phyloP scores from a whole-genome alignment of 176 grass and related monocot genomes.

The Saccharum spontaneum region DNA sequence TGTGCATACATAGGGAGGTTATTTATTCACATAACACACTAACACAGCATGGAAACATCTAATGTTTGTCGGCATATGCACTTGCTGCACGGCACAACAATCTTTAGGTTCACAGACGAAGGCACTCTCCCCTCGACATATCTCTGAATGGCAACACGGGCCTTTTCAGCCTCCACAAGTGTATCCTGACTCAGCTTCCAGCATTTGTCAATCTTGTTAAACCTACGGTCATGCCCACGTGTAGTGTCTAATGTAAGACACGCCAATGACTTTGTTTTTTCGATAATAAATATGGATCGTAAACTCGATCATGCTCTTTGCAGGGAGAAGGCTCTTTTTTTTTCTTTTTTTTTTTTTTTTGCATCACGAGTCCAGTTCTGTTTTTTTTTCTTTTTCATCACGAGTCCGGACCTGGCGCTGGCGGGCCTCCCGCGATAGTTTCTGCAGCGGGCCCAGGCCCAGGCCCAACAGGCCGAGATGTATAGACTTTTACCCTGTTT shows the following conservation, averaged over 20 bases:
- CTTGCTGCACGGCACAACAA: slow-evolving; percentile 22
- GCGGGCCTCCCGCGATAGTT: not conserved
- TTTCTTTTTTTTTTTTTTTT: too few species aligned
- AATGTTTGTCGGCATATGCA: not conserved
- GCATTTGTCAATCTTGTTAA: not conserved
- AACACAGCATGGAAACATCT: not conserved
- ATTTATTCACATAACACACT: not conserved
- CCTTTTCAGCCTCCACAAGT: not conserved
- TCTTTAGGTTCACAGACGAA: slow-evolving; percentile 12
- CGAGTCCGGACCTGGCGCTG: too few species aligned
- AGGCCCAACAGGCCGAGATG: not conserved
- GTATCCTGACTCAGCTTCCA: not conserved
- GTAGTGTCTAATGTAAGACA: slow-evolving; percentile 23
- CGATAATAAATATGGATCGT: slow-evolving; percentile 4
- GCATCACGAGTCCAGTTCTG: too few species aligned
- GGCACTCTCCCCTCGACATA: slow-evolving; percentile 27
- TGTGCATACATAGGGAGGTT: not conserved
- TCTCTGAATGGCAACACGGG: not conserved
- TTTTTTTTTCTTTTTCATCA: too few species aligned
- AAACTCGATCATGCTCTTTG: not conserved
- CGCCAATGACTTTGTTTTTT: not conserved
- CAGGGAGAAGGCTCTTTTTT: not conserved
- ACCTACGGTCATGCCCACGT: not conserved
- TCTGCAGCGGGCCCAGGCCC: too few species aligned
- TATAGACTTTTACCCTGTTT: not conserved